Evolutionary conservation across 2,329 filamentous ascomycete species (phyloP), one percentile per base, ranked within the genome.

Genomic region (Raffaelea albimanens): DNA sequence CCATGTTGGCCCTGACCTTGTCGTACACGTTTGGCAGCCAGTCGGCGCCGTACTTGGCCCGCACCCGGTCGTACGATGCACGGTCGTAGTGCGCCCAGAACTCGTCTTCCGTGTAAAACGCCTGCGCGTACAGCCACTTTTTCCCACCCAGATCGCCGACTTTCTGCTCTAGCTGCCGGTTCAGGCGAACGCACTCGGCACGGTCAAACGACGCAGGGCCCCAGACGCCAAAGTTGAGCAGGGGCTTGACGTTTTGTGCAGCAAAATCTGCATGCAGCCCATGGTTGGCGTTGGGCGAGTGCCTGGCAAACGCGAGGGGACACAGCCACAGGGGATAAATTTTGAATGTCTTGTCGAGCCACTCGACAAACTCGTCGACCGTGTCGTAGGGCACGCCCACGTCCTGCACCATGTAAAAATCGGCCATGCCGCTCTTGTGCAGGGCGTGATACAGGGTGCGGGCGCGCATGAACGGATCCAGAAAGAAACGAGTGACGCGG

Each of bases 101-200:
- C 53, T 86, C 82, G 0, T 76, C 71, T 58, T 83, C 75, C 3
- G 71, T 76, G 59, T 84, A 84, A 61, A 81, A 85, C 0, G 79
- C 77, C 49, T 85, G 81, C 1, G 81, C 80, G 52, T 87, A 87
- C 1, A 87, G 63, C 68, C 80, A 84, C 62, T 85, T 85, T 67
- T 78, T 80, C 5, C 83, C 83, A 2, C 74, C 69, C 7, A 82
- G 67, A 22, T 75, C 71, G 9, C 70, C 69, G 0, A 85, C 68
- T 47, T 75, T 77, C 9, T 67, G 63, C 62, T 86, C 83, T 1
- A 87, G 66, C 1, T 68, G 69, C 1, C 78, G 71, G 59, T 86
- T 86, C 44, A 69, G 65, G 1, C 57, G 55, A 9, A 83, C 65
- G 44, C 76, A 76, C 10, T 68, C 63, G 2, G 67, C 59, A 3